Evolutionary conservation across 495 filamentous ascomycete genomes (phyloP).

Genomic region (Choiromyces venosus): DNA sequence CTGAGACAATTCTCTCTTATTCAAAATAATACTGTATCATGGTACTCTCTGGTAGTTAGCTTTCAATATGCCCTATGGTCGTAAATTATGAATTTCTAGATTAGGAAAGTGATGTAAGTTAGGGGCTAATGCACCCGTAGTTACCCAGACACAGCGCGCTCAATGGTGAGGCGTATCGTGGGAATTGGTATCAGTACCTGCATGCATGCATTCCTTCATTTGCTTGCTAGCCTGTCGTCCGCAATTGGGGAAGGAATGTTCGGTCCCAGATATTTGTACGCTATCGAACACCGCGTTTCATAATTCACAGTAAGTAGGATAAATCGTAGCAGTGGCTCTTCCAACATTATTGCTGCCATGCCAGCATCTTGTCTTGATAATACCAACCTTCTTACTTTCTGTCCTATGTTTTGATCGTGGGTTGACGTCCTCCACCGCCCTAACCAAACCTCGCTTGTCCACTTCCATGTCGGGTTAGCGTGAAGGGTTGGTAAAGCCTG

Average conservation of each 20-base stretch:
- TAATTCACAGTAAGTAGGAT: neutral
- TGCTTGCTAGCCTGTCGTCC: neutral
- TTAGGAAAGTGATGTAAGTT: neutral
- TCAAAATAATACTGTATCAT: too few relatives aligned
- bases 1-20: too few relatives aligned
- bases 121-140: too few relatives aligned
- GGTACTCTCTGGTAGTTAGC: neutral
- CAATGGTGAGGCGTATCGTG: neutral
- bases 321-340: neutral
- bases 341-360: neutral
- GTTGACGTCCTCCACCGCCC: neutral
- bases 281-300: neutral
- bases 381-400: neutral
- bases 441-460: neutral
- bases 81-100: neutral
- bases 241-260: neutral
- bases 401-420: neutral
- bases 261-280: neutral
- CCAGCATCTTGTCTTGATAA: neutral
- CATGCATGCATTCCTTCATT: neutral
- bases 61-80: neutral
- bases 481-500: too few relatives aligned
- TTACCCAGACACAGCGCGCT: neutral
- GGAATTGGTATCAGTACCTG: neutral
- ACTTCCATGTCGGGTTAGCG: neutral